Percentiles rank a stretch among this genome's conserved stretches.
Evolutionary conservation across 345 rosid genomes (phyloP).

Genomic region (Citrus inodora): DNA sequence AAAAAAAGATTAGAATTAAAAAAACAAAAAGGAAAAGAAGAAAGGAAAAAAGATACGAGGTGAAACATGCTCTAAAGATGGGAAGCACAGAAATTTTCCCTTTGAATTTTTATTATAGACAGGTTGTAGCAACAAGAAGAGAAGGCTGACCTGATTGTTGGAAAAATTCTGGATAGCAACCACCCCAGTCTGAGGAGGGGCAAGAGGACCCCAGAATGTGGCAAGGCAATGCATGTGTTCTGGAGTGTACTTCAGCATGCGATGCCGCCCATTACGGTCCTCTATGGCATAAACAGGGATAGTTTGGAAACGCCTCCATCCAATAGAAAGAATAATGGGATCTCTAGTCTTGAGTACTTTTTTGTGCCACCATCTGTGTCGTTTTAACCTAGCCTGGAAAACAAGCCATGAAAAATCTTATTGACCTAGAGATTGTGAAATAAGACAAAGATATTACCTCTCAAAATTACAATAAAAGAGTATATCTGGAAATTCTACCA

Average conservation of each 20-base stretch:
- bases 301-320: constrained; percentile 96
- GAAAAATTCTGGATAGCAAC: constrained; percentile 82
- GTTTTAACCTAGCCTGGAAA: constrained; percentile 71
- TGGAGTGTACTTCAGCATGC: constrained; percentile 95
- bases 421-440: background rate
- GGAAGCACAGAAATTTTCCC: background rate
- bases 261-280: constrained; percentile 79
- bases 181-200: constrained; percentile 84
- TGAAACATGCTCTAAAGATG: background rate
- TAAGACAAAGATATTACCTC: background rate
- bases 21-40: background rate
- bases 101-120: constrained; percentile 7
- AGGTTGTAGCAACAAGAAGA: constrained; percentile 6
- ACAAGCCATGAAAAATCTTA: background rate
- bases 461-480: background rate
- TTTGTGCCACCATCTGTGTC: constrained; percentile 80
- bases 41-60: too few species aligned
- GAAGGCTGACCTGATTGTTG: constrained; percentile 60
- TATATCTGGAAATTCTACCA: background rate
- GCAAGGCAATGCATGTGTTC: constrained; percentile 96
- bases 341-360: constrained; percentile 86
- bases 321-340: constrained; percentile 82
- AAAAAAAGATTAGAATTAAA: background rate
- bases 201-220: constrained; percentile 97
- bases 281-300: constrained; percentile 80